These are phyloP conservation scores for Ganoderma boninense DNA, from an alignment of 1,284 basidiomycete genomes.

Conservation along the genomic window DNA sequence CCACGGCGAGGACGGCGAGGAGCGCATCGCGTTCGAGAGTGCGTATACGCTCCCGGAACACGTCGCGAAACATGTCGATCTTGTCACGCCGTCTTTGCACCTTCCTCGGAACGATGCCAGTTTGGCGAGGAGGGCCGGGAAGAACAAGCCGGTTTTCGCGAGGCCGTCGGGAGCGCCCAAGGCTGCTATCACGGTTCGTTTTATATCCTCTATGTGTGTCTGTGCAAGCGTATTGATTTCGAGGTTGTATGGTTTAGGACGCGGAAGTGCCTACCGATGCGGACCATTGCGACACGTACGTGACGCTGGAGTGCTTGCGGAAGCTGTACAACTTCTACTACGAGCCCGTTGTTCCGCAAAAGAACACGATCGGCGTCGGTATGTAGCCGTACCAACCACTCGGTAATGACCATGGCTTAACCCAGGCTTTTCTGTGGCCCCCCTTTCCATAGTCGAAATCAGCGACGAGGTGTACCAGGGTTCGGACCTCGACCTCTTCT, in stretches of 20 bases:
- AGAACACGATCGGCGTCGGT: constrained; percentile 60
- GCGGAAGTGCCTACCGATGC: not conserved
- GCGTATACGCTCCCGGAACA: constrained; percentile 31
- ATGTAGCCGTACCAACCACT: constrained; percentile 26
- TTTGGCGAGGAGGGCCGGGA: not conserved
- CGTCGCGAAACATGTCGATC: constrained; percentile 31
- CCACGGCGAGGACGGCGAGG: constrained; percentile 37
- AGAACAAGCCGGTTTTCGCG: not conserved
- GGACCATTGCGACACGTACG: constrained; percentile 45
- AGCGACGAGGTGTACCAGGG: constrained; percentile 54
- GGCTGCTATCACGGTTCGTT: not conserved
- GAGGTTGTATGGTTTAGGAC: not conserved
- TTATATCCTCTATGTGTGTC: not conserved
- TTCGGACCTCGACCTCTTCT: constrained; percentile 55
- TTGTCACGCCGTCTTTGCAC: constrained; percentile 32
- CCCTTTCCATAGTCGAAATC: constrained; percentile 49
- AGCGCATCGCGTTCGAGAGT: constrained; percentile 28
- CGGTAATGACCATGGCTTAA: constrained; percentile 31
- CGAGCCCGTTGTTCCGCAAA: constrained; percentile 48
- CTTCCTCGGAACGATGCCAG: constrained; percentile 17
- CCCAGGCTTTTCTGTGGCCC: not conserved
- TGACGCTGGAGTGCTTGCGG: constrained; percentile 62
- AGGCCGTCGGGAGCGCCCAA: not conserved
- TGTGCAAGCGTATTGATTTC: not conserved
- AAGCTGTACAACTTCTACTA: constrained; percentile 59